Evolutionary conservation across 176 grass and related monocot species (phyloP), one percentile per base, ranked within the genome.

Genomic region (Otatea glauca): DNA sequence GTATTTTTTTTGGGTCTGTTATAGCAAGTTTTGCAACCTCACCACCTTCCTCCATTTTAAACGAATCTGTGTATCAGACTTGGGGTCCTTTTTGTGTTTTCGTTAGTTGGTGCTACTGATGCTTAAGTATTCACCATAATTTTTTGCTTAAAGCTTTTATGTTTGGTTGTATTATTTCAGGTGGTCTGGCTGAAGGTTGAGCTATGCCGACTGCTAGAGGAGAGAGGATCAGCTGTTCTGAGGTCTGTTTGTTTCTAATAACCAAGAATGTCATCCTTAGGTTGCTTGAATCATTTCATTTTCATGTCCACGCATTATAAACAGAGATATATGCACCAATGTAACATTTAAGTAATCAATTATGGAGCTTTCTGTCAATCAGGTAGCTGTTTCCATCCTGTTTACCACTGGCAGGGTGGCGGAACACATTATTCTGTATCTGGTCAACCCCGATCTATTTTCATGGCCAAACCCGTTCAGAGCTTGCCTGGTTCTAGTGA

Each of bases 101-200:
- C 67, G 14, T 83, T 58, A 35, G 24, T 32, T 32, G 86, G 60
- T 74, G 39, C 21, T 70, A 48, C 13, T 85, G 47, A 84, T 39
- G 29, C 18, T 61, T 81, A 55, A 51, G 47, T 81, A 39, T 15
- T 68, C 11, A 58, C 0, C 72, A 39, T 38, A 32, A 27, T 16
- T 25, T 41, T 67, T 13, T 69, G 61, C 55, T 60, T 25, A 41
- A 67, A 42, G 4, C 14, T 60, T 55, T 67, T 79, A 73, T 73
- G 15, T 81, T 47, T 70, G 13, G 20, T 37, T 72, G 21, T 83
- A 56, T 37, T 82, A 59, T 82, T 66, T 73, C 84, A 99, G 96
- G 91, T 92, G 50, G 77, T 86, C 11, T 99, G 96, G 96, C 86
- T 96, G 77, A 99, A 96, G 88, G 93, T 78, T 70, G 96, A 99